Base-by-base conservation (phyloP, 805 yeast genomes). In the Metschnikowia peoriensis region DNA sequence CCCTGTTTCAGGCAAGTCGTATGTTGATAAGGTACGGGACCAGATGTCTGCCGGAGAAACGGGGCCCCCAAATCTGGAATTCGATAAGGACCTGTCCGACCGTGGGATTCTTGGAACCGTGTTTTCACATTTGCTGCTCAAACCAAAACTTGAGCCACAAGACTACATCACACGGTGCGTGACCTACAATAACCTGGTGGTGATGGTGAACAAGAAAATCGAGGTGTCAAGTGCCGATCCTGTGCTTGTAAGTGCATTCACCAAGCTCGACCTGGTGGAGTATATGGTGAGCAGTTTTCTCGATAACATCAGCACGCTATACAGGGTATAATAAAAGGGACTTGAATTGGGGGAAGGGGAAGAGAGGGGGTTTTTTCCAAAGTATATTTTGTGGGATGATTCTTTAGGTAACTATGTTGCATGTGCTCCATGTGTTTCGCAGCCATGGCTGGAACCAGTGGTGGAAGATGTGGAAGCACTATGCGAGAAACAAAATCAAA, bases 151-250 rank as follows among this genome's bases (percentile, higher is more conserved):
- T 42, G 66, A 61, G 32, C 73, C 85, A 22, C 68, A 73, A 44
- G 84, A 81, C 58, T 66, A 80, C 63, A 71, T 86, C 46, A 83
- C 86, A 15, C 77, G 85, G 54, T 82, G 88, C 50, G 69, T 84
- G 14, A 85, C 91, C 0, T 86, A 79, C 64, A 70, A 79, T 52
- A 71, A 73, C 41, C 73, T 70, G 57, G 89, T 85, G 42, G 91
- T 85, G 28, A 81, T 82, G 61, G 83, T 85, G 28, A 69, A 72
- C 54, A 85, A 80, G 53, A 83, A 81, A 51, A 69, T 84, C 22
- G 83, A 82, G 53, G 83, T 84, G 4, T 76, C 82, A 28, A 79
- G 86, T 4, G 84, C 87, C 27, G 93, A 87, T 60, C 92, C 92
- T 2, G 75, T 81, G 8, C 65, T 87, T 49, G 72, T 86, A 38